phyloP scores from a whole-genome alignment of 805 yeast genomes.

The Metschnikowia chrysomelidarum region DNA sequence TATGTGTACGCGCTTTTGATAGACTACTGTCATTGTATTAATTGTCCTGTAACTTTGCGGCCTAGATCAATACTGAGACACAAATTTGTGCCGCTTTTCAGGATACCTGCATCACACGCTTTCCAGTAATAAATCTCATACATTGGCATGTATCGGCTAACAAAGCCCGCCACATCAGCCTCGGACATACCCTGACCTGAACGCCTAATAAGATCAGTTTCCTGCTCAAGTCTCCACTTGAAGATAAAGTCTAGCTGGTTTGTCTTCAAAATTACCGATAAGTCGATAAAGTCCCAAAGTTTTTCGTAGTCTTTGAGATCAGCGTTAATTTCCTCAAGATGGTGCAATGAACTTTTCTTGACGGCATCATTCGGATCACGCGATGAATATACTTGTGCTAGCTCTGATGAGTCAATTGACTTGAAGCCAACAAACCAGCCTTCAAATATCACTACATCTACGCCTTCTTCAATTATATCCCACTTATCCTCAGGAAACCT shows the following conservation, averaged over 20 bases:
- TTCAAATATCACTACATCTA: slow-evolving; percentile 74
- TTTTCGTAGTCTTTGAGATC: slow-evolving; percentile 48
- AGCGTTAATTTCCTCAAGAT: slow-evolving; percentile 47
- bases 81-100: slow-evolving; percentile 15
- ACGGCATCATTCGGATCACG: slow-evolving; percentile 20
- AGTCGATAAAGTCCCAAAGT: slow-evolving; percentile 58
- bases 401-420: slow-evolving; percentile 24
- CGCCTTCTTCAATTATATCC: slow-evolving; percentile 32
- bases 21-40: too few species aligned
- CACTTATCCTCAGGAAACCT: slow-evolving; percentile 45
- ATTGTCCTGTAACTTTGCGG: slow-evolving; percentile 11
- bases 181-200: slow-evolving; percentile 82
- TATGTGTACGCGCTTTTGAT: too few species aligned
- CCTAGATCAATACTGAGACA: slow-evolving; percentile 16
- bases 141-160: slow-evolving; percentile 83
- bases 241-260: slow-evolving; percentile 60
- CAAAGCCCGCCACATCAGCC: slow-evolving; percentile 61
- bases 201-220: slow-evolving; percentile 51
- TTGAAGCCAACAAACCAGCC: slow-evolving; percentile 92
- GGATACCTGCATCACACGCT: slow-evolving; percentile 29
- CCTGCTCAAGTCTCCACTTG: slow-evolving; percentile 78
- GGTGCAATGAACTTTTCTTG: slow-evolving; percentile 24
- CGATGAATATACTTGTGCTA: slow-evolving; percentile 22
- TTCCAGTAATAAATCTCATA: slow-evolving; percentile 65
- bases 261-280: slow-evolving; percentile 63